These are phyloP conservation scores for Coprinopsis cinerea DNA, from an alignment of 768 basidiomycete species.

Conservation along the genomic window DNA sequence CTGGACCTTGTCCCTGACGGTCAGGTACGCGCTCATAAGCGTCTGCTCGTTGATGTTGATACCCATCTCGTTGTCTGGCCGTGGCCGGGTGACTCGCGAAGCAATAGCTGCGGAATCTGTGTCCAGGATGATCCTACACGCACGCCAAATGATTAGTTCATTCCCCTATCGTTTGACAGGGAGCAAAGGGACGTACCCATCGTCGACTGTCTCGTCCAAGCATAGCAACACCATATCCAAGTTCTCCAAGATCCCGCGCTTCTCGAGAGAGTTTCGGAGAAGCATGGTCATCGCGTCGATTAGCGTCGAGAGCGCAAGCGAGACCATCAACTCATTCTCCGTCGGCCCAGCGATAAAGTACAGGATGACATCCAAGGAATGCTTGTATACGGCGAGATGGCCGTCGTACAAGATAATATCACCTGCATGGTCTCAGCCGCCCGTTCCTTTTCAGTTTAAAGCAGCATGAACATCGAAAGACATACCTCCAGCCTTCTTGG, in stretches of 20 bases:
- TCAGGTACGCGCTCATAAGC: conserved; percentile 87
- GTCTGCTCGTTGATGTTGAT: conserved; percentile 90
- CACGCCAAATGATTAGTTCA: neutral
- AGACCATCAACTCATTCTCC: conserved; percentile 96
- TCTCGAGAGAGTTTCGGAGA: conserved; percentile 90
- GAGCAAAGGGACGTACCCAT: conserved; percentile 62
- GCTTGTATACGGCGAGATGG: conserved; percentile 88
- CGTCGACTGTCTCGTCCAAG: conserved; percentile 95
- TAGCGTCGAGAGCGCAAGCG: conserved; percentile 77
- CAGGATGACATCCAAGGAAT: conserved; percentile 92
- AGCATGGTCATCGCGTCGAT: conserved; percentile 82
- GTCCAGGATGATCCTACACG: conserved; percentile 84
- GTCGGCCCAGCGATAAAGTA: conserved; percentile 83
- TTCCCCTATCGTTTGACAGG: neutral
- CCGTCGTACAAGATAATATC: conserved; percentile 91
- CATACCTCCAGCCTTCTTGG: conserved; percentile 87
- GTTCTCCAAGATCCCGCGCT: conserved; percentile 90
- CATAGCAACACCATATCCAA: conserved; percentile 88
- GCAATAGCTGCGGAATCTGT: conserved; percentile 96
- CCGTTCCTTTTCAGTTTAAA: too few species aligned
- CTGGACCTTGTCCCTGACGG: conserved; percentile 79
- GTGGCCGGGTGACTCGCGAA: conserved; percentile 86
- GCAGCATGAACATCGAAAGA: too few species aligned
- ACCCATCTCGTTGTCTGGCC: conserved; percentile 84
- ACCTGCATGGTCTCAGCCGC: too few species aligned